Evolutionary conservation across 177 flowering plant species (phyloP).

Genomic region (Vitis hybrid): DNA sequence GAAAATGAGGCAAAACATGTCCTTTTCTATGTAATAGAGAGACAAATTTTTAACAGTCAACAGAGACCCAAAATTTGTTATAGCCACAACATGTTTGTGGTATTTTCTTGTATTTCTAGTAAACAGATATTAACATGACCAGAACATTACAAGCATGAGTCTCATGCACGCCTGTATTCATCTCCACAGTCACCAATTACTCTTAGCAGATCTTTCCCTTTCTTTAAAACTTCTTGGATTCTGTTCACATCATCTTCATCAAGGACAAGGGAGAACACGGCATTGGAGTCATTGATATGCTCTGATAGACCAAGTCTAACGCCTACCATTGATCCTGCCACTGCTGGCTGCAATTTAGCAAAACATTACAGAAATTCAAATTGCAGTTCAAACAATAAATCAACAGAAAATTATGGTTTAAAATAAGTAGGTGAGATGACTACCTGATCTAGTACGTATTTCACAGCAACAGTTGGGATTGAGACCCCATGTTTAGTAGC

Average conservation of each 20-base stretch:
- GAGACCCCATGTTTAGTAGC: constrained; percentile 83
- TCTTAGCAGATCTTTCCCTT: constrained; percentile 73
- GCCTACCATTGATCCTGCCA: constrained; percentile 97
- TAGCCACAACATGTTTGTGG: not conserved
- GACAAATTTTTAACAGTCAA: not conserved
- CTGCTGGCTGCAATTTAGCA: constrained; percentile 58
- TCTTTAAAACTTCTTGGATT: constrained; percentile 58
- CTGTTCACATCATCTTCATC: constrained; percentile 75
- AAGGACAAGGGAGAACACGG: constrained; percentile 73
- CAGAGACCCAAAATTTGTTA: not conserved
- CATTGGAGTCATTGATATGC: constrained; percentile 70
- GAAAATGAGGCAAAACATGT: too few species aligned
- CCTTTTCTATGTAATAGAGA: not conserved
- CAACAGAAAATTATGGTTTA: not conserved
- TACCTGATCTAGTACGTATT: constrained; percentile 88
- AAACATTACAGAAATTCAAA: constrained; percentile 6
- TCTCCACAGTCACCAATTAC: constrained; percentile 97
- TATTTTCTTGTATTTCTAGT: not conserved
- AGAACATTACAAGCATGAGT: not conserved
- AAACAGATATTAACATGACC: not conserved
- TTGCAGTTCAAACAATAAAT: not conserved
- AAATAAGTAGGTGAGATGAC: constrained; percentile 2
- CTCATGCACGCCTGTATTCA: constrained; percentile 76
- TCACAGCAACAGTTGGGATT: constrained; percentile 86
- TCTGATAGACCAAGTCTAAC: constrained; percentile 87